Evolutionary conservation across 2,329 filamentous ascomycete species (phyloP).

Genomic region (Nakataea oryzae): DNA sequence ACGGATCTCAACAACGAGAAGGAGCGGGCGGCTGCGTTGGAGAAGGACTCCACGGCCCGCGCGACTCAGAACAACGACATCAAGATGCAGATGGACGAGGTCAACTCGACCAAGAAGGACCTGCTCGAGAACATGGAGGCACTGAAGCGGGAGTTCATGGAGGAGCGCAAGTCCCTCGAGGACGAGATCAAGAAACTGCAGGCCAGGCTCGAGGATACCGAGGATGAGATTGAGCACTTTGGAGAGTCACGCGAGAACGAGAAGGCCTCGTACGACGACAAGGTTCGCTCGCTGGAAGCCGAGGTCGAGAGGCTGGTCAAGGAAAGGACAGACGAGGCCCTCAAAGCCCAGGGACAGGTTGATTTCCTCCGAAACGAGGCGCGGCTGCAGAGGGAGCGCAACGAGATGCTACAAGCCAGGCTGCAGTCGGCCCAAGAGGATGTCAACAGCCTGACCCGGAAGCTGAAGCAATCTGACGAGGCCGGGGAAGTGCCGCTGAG

Average conservation of each 20-base stretch:
- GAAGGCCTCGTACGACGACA: constrained; percentile 58
- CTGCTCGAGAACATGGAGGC: constrained; percentile 91
- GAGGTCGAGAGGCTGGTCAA: constrained; percentile 58
- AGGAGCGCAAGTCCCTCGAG: constrained; percentile 75
- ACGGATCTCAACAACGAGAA: constrained; percentile 66
- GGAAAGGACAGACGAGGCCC: constrained; percentile 43
- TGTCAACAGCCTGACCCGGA: constrained; percentile 37
- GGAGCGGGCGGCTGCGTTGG: constrained; percentile 53
- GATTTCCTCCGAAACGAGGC: constrained; percentile 53
- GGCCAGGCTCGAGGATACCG: constrained; percentile 71
- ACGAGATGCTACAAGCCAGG: constrained; percentile 47
- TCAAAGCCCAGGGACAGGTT: constrained; percentile 51
- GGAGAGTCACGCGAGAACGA: constrained; percentile 78
- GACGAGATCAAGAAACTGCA: constrained; percentile 69
- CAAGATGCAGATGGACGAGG: constrained; percentile 68
- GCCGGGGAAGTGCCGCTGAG: constrained; percentile 38
- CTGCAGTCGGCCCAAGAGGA: constrained; percentile 45
- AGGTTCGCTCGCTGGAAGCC: constrained; percentile 54
- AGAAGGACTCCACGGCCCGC: constrained; percentile 56
- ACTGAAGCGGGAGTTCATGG: constrained; percentile 76
- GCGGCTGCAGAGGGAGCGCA: constrained; percentile 47
- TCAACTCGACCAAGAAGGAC: constrained; percentile 85
- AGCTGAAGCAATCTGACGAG: constrained; percentile 39
- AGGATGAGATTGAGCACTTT: constrained; percentile 83
- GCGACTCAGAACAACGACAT: constrained; percentile 48